Evolutionary conservation across 2,329 filamentous ascomycete species (phyloP).

Genomic region (Huntiella bhutanensis): DNA sequence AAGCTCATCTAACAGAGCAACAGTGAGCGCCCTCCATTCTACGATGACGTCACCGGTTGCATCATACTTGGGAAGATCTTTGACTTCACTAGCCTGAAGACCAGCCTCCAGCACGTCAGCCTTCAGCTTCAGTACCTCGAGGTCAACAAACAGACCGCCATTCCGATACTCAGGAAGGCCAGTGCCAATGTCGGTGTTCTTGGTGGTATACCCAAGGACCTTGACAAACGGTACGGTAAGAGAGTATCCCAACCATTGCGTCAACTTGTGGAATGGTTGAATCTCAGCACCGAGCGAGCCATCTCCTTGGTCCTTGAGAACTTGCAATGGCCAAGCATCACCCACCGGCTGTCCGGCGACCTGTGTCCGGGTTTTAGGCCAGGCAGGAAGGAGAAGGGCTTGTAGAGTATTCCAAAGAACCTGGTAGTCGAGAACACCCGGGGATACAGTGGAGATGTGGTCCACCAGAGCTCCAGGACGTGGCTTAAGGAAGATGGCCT

Average conservation of each 20-base stretch:
- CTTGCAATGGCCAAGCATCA: constrained; percentile 29
- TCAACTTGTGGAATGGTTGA: constrained; percentile 41
- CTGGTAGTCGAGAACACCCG: constrained; percentile 20
- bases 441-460: constrained; percentile 19
- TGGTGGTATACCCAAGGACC: constrained; percentile 31
- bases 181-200: constrained; percentile 37
- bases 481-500: constrained; percentile 22
- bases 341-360: constrained; percentile 25
- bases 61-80: constrained; percentile 28
- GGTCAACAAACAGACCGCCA: constrained; percentile 47
- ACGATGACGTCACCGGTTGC: constrained; percentile 38
- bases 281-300: constrained; percentile 16
- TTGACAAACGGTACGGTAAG: constrained; percentile 45
- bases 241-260: constrained; percentile 57
- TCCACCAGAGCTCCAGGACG: constrained; percentile 30
- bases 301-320: constrained; percentile 11
- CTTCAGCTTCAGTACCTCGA: constrained; percentile 34
- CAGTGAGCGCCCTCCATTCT: constrained; percentile 40
- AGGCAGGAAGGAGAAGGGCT: constrained; percentile 26
- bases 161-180: constrained; percentile 56
- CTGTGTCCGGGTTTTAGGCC: constrained; percentile 33
- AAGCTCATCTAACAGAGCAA: constrained; percentile 34
- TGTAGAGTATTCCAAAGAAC: constrained; percentile 26
- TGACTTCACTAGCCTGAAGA: constrained; percentile 19
- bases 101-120: constrained; percentile 24